Evolutionary conservation across 129 eudicot species (phyloP).

Genomic region (Glebionis coronaria): DNA sequence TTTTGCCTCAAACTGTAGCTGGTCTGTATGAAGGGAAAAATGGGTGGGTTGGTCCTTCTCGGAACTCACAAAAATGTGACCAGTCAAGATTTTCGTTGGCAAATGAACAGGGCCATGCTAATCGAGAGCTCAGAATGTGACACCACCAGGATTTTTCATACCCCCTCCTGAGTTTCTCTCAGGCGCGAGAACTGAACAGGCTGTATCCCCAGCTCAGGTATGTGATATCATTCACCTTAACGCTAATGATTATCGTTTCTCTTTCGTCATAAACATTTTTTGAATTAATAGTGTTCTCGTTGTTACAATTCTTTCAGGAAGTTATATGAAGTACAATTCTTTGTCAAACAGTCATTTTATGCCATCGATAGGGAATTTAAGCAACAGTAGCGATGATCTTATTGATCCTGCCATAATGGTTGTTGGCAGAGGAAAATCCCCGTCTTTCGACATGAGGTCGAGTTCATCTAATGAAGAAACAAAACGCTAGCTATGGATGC

Average conservation of each 20-base stretch:
- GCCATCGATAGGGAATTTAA: constrained; percentile 33
- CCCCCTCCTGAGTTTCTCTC: constrained; percentile 64
- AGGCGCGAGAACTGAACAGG: constrained; percentile 29
- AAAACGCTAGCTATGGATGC: constrained; percentile 42
- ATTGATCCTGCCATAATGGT: constrained; percentile 48
- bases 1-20: constrained; percentile 39
- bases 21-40: constrained; percentile 35
- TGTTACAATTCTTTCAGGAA: constrained; percentile 34
- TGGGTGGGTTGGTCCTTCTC: constrained; percentile 36
- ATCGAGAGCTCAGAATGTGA: constrained; percentile 40
- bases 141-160: constrained; percentile 56
- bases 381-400: constrained; percentile 36
- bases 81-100: constrained; percentile 43
- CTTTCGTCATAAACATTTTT: background rate
- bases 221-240: background rate
- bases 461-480: constrained; percentile 23
- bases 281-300: background rate
- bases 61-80: constrained; percentile 42
- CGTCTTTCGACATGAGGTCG: constrained; percentile 37
- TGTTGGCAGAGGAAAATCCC: constrained; percentile 35
- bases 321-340: constrained; percentile 34
- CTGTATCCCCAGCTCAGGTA: constrained; percentile 49
- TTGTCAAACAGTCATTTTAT: constrained; percentile 31
- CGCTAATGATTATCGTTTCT: background rate
- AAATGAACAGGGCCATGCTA: constrained; percentile 25